Evolutionary conservation across 2,329 filamentous ascomycete species (phyloP), one percentile per base, ranked within the genome.

Genomic region (Paecilomyces formosus): DNA sequence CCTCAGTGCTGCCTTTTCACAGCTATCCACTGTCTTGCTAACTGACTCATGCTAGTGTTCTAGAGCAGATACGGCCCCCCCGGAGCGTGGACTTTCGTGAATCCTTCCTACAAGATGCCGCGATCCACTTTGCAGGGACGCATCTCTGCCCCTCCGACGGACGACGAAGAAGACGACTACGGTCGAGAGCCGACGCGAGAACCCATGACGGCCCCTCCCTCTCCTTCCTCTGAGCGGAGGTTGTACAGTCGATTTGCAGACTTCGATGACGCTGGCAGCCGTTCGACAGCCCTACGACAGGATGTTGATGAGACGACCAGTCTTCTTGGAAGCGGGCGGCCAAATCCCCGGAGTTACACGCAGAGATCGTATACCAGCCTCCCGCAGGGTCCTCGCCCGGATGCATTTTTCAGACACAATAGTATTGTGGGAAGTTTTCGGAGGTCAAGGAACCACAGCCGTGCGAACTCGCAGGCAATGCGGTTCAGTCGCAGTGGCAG

Each of bases 401-500:
- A 76, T 45, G 52, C 60, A 5, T 68, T 68, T 11, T 68, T 74
- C 39, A 66, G 74, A 54, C 70, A 74, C 53, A 66, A 69, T 30
- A 67, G 73, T 51, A 62, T 68, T 4, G 65, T 69, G 2, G 71
- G 72, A 1, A 76, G 72, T 52, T 55, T 76, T 22, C 74, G 74
- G 33, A 72, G 72, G 21, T 71, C 75, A 21, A 72, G 71, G 26
- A 74, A 80, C 57, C 77, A 79, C 59, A 83, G 79, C 61, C 76
- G 81, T 50, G 71, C 76, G 6, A 78, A 77, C 58, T 84, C 82
- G 0, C 76, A 78, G 58, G 73, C 70, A 18, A 78, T 81, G 49
- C 83, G 88, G 18, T 62, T 72, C 12, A 70, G 67, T 55, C 69
- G 68, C 2, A 68, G 78, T 89, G 24, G 82, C 83, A 60, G 82